Conservation (phyloP, 352 stramenopile genomes). For the Sclerospora graminicola region DNA sequence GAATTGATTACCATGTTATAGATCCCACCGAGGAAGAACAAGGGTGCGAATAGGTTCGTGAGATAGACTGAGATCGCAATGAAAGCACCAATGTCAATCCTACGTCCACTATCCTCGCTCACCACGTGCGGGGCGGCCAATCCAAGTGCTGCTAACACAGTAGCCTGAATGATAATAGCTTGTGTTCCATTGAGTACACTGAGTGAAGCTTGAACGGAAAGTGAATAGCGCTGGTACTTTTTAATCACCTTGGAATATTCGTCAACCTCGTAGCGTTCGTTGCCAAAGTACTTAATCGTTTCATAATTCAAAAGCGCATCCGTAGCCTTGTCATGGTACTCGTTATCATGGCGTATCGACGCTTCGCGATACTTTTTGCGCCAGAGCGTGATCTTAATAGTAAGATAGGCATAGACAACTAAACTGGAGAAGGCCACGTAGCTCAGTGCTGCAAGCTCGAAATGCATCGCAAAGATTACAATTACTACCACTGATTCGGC, state of each 20-base stretch:
- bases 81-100: constrained; percentile 92
- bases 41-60: constrained; percentile 91
- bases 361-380: constrained; percentile 95
- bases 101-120: constrained; percentile 47
- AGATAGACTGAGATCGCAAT: constrained; percentile 95
- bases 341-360: constrained; percentile 92
- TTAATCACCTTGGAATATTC: constrained; percentile 88
- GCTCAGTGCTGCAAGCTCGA: constrained; percentile 86
- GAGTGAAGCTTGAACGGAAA: constrained; percentile 90
- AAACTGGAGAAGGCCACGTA: constrained; percentile 93
- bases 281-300: constrained; percentile 97
- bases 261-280: constrained; percentile 89
- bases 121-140: constrained; percentile 66
- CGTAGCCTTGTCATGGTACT: constrained; percentile 95
- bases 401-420: constrained; percentile 92
- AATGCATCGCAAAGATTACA: constrained; percentile 88
- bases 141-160: constrained; percentile 47
- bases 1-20: constrained; percentile 88
- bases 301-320: constrained; percentile 98
- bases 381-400: constrained; percentile 95
- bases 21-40: constrained; percentile 93
- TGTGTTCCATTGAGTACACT: constrained; percentile 93
- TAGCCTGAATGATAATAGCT: constrained; percentile 73
- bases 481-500: constrained; percentile 93
- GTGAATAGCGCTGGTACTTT: constrained; percentile 89